Evolutionary conservation across 164 flowering plant species (phyloP), one percentile per base, ranked within the genome.

Genomic region (Vitis riparia): DNA sequence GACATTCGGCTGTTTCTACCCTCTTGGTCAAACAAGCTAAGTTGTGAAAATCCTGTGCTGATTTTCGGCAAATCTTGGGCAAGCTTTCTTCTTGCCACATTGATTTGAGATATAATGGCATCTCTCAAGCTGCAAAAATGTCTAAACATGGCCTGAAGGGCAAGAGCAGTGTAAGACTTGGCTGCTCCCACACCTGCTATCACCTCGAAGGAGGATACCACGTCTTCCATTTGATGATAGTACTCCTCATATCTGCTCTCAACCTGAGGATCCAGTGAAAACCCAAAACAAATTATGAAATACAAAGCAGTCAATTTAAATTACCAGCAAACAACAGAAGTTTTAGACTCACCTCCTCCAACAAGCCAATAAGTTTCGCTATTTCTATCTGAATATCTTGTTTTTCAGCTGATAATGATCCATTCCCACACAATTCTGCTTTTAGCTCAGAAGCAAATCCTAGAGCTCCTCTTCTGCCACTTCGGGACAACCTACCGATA

Each of bases 121-220:
- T 88, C 89, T 62, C 89, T 89, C 60, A 91, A 70, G 76, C 78
- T 82, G 75, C 83, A 78, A 67, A 91, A 94, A 77, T 91, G 96
- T 57, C 86, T 84, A 2, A 89, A 86, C 96, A 90, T 93, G 30
- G 98, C 97, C 63, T 85, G 89, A 14, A 89, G 88, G 6, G 97
- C 93, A 2, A 90, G 79, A 23, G 85, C 84, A 16, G 96, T 91
- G 79, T 91, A 94, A 14, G 86, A 70, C 58, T 86, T 90, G 9
- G 96, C 91, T 47, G 92, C 73, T 63, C 93, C 93, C 62, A 62
- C 49, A 11, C 98, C 98, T 51, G 91, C 94, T 66, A 87, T 69
- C 58, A 75, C 55, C 75, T 94, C 97, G 77, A 89, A 91, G 17
- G 94, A 84, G 51, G 89, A 79, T 15, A 84, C 82, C 70, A 87